phyloP scores from a whole-genome alignment of 306 rosid genomes.

The Carpinus viminea region DNA sequence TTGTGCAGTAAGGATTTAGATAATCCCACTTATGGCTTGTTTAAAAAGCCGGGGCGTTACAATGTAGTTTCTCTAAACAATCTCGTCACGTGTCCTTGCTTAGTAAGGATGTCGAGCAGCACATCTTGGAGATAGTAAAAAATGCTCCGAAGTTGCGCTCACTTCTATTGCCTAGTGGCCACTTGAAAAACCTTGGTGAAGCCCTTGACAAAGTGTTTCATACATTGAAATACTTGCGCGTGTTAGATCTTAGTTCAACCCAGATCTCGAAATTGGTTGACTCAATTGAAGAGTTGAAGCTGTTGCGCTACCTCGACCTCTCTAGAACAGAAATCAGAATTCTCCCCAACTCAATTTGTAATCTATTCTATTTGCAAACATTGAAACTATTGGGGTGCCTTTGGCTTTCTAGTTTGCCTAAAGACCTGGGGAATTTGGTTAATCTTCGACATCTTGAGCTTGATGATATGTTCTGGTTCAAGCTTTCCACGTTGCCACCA shows the following conservation, averaged over 20 bases:
- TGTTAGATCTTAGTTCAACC: background rate
- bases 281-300: background rate
- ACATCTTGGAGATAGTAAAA: background rate
- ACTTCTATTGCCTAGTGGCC: background rate
- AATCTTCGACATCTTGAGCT: background rate
- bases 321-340: background rate
- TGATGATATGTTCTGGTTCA: background rate
- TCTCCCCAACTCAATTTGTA: background rate
- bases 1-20: too few species aligned
- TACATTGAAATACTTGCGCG: background rate
- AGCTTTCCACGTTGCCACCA: background rate
- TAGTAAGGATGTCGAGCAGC: background rate
- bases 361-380: background rate
- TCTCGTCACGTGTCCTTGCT: background rate
- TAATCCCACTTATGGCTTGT: too few species aligned
- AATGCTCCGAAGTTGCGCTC: background rate
- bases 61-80: background rate
- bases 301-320: background rate
- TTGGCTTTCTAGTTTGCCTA: background rate
- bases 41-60: too few species aligned
- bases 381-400: background rate
- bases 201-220: background rate
- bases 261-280: background rate
- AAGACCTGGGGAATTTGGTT: background rate
- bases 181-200: background rate